Evolutionary conservation across 176 grass and related monocot genomes (phyloP).

Genomic region (Ensete glaucum): DNA sequence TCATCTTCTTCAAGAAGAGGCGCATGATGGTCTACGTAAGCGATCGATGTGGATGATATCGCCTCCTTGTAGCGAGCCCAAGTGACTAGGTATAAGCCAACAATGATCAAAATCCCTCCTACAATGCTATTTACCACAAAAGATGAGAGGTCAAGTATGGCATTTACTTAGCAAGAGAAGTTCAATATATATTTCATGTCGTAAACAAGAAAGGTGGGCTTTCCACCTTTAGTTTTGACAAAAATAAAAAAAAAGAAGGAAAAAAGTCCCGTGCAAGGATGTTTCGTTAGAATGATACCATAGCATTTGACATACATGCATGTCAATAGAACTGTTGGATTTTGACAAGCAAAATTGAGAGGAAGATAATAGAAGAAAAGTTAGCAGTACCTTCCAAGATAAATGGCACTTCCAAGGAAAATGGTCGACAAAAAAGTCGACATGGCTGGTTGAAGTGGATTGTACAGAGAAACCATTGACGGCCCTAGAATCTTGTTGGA

Average conservation of each 20-base stretch:
- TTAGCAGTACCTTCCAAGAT: constrained; percentile 59
- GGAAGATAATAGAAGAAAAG: not conserved
- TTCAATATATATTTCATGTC: not conserved
- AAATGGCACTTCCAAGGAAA: constrained; percentile 84
- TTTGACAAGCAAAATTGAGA: not conserved
- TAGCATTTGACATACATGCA: too few relatives aligned
- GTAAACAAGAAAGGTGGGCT: too few relatives aligned
- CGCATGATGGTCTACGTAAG: constrained; percentile 19
- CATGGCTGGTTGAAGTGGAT: constrained; percentile 71
- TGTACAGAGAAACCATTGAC: constrained; percentile 79
- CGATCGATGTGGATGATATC: constrained; percentile 8
- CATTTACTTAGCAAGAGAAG: constrained; percentile 10
- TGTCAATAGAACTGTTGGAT: too few relatives aligned
- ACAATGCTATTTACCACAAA: constrained; percentile 53
- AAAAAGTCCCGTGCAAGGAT: too few relatives aligned
- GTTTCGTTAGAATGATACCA: not conserved
- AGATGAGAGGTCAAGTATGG: not conserved
- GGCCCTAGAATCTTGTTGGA: constrained; percentile 90
- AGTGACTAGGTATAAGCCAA: constrained; percentile 78
- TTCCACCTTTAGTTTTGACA: too few relatives aligned
- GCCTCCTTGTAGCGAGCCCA: constrained; percentile 69
- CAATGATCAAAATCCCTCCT: constrained; percentile 78
- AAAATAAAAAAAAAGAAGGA: too few relatives aligned
- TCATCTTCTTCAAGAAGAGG: not conserved
- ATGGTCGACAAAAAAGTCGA: constrained; percentile 65